Conservation (phyloP, 441 rosid species). For the Corymbia citriodora region DNA sequence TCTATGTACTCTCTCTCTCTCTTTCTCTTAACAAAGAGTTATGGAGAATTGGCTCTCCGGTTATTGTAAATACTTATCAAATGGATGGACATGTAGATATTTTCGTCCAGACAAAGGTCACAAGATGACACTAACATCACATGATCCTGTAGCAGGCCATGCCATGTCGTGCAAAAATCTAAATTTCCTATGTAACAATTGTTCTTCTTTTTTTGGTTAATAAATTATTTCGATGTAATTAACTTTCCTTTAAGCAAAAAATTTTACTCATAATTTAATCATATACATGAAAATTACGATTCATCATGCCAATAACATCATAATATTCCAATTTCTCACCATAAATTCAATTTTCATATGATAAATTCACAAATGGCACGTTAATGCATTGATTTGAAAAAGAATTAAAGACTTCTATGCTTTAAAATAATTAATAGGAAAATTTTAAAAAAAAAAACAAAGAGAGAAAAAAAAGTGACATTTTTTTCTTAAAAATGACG, state of each 20-base stretch:
- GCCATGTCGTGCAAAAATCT: too few species aligned
- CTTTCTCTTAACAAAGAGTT: neutral
- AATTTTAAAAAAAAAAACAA: too few species aligned
- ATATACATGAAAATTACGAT: too few species aligned
- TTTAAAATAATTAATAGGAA: too few species aligned
- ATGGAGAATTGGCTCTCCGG: neutral
- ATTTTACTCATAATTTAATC: too few species aligned
- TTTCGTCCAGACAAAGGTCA: neutral
- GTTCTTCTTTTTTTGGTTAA: too few species aligned
- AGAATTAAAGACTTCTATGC: neutral
- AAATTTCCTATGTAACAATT: too few species aligned
- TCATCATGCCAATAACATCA: neutral
- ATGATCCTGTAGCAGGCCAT: too few species aligned
- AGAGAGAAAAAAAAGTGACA: neutral
- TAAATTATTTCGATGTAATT: too few species aligned
- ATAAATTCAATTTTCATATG: too few species aligned
- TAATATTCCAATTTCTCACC: neutral
- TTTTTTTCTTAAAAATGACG: neutral
- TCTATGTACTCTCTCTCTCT: rapidly evolving
- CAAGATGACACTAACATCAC: neutral
- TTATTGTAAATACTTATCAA: too few species aligned
- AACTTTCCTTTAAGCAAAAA: too few species aligned
- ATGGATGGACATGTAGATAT: neutral
- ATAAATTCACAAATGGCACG: neutral
- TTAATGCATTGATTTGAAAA: neutral